Conservation (phyloP, 2,329 filamentous ascomycete genomes). For the Chalaropsis ovoidea region DNA sequence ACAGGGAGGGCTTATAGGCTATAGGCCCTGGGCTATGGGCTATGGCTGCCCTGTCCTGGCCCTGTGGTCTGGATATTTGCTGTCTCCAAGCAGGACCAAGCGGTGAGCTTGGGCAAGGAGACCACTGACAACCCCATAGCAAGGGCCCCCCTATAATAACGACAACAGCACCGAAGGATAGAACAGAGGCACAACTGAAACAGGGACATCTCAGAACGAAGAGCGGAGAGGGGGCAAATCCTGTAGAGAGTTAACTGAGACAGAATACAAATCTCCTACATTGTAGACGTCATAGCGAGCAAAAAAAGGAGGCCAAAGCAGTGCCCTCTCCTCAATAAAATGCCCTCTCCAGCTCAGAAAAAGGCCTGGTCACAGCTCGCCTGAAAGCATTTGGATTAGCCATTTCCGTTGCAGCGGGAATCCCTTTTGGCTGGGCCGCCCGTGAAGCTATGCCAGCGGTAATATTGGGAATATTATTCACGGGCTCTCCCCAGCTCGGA, state of each 20-base stretch:
- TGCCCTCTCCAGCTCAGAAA: no score
- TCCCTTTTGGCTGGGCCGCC: not conserved
- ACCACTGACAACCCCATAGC: not conserved
- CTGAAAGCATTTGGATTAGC: not conserved
- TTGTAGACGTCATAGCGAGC: not conserved
- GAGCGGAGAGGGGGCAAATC: slow-evolving; percentile 5
- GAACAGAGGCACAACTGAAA: slow-evolving; percentile 1
- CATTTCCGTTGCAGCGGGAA: not conserved
- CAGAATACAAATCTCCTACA: not conserved
- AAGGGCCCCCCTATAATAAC: not conserved
- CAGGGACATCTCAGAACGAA: not conserved
- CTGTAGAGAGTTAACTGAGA: slow-evolving; percentile 2
- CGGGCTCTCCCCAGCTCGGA: not conserved
- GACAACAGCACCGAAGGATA: not conserved
- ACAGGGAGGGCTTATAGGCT: not conserved
- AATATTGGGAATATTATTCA: no score
- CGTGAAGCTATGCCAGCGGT: not conserved
- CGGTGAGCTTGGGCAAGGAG: slow-evolving; percentile 5
- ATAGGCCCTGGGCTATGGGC: slow-evolving; percentile 6
- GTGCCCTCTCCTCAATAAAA: not conserved
- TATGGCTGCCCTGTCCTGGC: not conserved
- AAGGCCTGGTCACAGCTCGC: not conserved
- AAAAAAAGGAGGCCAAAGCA: slow-evolving; percentile 1
- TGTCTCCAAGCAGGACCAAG: slow-evolving; percentile 9
- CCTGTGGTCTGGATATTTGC: not conserved